phyloP scores from a whole-genome alignment of 176 grass and related monocot species.

The Ananas comosus region DNA sequence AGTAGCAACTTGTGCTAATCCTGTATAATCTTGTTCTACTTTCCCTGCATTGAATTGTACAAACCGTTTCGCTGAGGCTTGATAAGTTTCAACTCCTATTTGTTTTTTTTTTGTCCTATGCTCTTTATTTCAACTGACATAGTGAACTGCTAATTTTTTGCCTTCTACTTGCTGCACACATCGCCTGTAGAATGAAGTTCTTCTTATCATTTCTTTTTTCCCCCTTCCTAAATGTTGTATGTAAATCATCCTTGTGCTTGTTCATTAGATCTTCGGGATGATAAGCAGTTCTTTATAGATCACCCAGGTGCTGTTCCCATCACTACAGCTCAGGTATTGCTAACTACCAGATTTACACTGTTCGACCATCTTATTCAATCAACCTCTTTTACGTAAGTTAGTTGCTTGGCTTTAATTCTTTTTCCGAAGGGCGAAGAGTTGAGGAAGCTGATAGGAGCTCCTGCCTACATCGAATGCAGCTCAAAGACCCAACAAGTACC shows the following conservation, averaged over 20 bases:
- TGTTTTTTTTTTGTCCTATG: too few relatives aligned
- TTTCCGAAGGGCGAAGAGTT: slow-evolving; percentile 54
- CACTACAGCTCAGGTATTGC: slow-evolving; percentile 42
- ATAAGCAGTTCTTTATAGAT: slow-evolving; percentile 53
- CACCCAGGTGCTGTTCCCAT: slow-evolving; percentile 55
- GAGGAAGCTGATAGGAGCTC: slow-evolving; percentile 53
- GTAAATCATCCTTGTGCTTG: not conserved
- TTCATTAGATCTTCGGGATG: slow-evolving; percentile 50
- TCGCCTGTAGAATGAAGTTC: not conserved
- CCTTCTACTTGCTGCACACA: not conserved
- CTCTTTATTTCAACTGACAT: too few relatives aligned
- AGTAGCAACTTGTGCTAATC: too few relatives aligned
- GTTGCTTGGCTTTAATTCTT: not conserved
- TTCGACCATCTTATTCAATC: too few relatives aligned
- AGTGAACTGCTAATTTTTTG: not conserved
- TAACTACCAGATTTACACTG: too few relatives aligned
- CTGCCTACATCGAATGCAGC: slow-evolving; percentile 68
- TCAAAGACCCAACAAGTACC: slow-evolving; percentile 64
- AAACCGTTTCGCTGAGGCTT: too few relatives aligned
- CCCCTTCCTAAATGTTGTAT: not conserved
- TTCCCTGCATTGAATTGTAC: too few relatives aligned
- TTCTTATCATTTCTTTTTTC: not conserved
- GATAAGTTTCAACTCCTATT: too few relatives aligned
- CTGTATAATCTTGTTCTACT: too few relatives aligned
- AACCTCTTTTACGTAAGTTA: not conserved